Percentiles rank a stretch among this genome's conserved stretches.
Evolutionary conservation across 1,284 basidiomycete species (phyloP).

Genomic region (Sanguinoderma infundibulare): DNA sequence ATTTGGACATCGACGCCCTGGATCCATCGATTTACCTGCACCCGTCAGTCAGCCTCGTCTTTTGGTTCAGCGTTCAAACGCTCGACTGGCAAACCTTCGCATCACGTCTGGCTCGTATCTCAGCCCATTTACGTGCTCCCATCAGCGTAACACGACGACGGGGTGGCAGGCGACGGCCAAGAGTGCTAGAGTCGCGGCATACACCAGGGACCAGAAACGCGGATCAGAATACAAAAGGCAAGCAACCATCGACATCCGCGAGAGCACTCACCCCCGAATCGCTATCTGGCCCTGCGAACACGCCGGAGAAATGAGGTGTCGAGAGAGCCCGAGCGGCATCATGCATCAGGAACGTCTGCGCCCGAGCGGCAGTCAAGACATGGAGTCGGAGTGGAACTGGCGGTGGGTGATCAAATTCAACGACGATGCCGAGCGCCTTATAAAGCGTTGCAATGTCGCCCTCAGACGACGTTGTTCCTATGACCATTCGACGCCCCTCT

Average conservation of each 20-base stretch:
- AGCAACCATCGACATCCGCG: neutral
- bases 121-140: constrained; percentile 13
- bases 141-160: neutral
- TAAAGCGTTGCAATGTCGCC: neutral
- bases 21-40: constrained; percentile 6
- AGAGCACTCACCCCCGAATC: neutral
- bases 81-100: constrained; percentile 6
- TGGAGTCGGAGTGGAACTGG: neutral
- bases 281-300: constrained; percentile 1
- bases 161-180: neutral
- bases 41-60: constrained; percentile 5
- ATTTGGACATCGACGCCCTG: neutral
- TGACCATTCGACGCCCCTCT: neutral
- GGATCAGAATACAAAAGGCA: constrained; percentile 3
- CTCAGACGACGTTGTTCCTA: neutral
- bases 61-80: neutral
- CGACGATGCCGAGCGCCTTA: neutral
- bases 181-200: neutral
- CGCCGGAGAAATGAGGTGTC: neutral
- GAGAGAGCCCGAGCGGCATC: neutral
- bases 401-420: neutral
- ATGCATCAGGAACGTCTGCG: neutral
- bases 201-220: neutral
- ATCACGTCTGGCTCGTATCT: constrained; percentile 8
- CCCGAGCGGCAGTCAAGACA: constrained; percentile 4